phyloP scores from a whole-genome alignment of 306 rosid genomes.

The Senna siamea region DNA sequence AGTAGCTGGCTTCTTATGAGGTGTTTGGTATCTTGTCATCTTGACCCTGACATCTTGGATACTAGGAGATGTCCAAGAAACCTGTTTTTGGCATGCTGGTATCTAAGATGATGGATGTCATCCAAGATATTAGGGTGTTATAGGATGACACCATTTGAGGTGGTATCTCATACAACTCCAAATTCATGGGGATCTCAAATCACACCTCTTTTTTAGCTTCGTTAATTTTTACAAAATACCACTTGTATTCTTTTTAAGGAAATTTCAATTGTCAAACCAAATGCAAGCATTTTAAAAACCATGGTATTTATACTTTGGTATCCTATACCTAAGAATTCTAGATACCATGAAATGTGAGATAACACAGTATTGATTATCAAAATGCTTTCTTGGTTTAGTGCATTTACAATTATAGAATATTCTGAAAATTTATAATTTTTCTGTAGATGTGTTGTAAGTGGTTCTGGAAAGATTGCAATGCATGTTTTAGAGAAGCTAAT shows the following conservation, averaged over 20 bases:
- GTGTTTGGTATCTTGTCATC: not conserved
- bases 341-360: not conserved
- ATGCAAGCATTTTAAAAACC: no score
- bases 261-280: no score
- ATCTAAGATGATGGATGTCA: not conserved
- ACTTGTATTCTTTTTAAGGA: no score
- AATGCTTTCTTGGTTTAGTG: constrained; percentile 5
- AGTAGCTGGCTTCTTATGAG: not conserved
- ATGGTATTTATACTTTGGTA: not conserved
- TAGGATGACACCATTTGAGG: not conserved
- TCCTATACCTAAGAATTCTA: not conserved
- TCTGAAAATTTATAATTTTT: constrained; percentile 34
- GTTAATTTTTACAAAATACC: no score
- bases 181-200: not conserved
- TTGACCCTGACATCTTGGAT: not conserved
- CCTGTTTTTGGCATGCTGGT: not conserved
- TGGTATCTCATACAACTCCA: not conserved
- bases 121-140: not conserved
- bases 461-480: constrained; percentile 98
- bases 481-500: constrained; percentile 97
- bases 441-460: constrained; percentile 85
- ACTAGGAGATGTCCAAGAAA: not conserved
- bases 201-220: not conserved
- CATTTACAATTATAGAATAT: constrained; percentile 26
- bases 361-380: no score